Evolutionary conservation across 78 protist species (phyloP).

Genomic region (Isochrysis galbana): DNA sequence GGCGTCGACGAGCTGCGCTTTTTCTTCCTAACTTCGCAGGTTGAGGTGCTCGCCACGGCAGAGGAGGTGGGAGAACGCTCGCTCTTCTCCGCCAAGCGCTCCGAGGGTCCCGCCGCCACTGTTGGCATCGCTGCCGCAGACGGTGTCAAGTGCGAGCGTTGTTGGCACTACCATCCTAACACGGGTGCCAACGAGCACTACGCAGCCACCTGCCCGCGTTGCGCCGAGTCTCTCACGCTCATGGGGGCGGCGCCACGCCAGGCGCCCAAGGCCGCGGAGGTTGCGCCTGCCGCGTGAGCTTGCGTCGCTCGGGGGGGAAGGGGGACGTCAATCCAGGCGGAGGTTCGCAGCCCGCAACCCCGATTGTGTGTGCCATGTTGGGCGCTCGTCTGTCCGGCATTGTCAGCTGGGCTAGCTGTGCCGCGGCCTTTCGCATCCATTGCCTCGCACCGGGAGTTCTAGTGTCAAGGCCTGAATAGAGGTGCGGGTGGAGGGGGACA

Average conservation of each 20-base stretch:
- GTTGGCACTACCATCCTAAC: not conserved
- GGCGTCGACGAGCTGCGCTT: conserved; percentile 48
- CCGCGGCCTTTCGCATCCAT: too few species aligned
- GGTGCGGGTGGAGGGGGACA: too few species aligned
- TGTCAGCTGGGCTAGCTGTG: too few species aligned
- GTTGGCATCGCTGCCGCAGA: not conserved
- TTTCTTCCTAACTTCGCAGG: conserved; percentile 11
- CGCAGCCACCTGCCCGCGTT: not conserved
- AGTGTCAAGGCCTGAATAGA: too few species aligned
- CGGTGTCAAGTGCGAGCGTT: conserved; percentile 20
- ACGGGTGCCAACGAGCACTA: not conserved
- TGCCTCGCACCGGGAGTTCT: too few species aligned
- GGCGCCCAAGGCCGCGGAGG: not conserved
- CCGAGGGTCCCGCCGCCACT: not conserved
- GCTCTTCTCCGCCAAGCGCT: not conserved
- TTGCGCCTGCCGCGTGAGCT: too few species aligned
- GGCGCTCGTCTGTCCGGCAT: too few species aligned
- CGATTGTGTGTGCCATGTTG: too few species aligned
- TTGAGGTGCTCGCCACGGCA: not conserved
- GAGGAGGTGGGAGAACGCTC: not conserved
- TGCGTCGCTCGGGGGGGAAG: too few species aligned
- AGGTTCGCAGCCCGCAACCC: too few species aligned
- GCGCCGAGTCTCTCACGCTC: not conserved
- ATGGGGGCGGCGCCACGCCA: not conserved
- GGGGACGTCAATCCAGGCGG: too few species aligned